Evolutionary conservation across 2,329 filamentous ascomycete genomes (phyloP).

Genomic region (Pestalotiopsis sp.): DNA sequence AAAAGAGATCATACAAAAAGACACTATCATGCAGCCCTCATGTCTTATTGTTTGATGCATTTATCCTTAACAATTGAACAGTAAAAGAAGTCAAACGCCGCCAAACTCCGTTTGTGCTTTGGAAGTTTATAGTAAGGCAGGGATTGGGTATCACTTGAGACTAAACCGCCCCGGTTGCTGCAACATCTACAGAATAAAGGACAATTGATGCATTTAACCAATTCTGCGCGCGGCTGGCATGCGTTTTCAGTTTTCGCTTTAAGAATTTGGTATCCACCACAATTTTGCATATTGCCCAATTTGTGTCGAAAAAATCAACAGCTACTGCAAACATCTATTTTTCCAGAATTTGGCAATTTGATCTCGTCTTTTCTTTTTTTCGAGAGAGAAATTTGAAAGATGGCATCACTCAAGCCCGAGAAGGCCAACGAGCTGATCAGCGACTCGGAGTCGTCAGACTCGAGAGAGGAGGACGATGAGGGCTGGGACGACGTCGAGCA

Average conservation of each 20-base stretch:
- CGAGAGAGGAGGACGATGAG: slow-evolving; percentile 47
- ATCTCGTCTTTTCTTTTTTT: background rate
- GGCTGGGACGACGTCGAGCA: slow-evolving; percentile 61
- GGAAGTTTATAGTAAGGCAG: background rate
- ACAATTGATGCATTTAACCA: slow-evolving; percentile 10
- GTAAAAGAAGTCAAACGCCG: no score
- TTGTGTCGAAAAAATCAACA: slow-evolving; percentile 2
- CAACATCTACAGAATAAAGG: background rate
- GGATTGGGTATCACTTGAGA: background rate
- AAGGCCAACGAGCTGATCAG: slow-evolving; percentile 24
- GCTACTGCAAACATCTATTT: background rate
- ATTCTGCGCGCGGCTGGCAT: background rate
- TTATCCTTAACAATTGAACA: no score
- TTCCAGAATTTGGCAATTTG: background rate
- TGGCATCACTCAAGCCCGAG: slow-evolving; percentile 8
- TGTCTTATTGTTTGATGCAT: no score
- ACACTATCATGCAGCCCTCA: no score
- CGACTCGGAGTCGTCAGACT: slow-evolving; percentile 40
- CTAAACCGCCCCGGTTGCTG: background rate
- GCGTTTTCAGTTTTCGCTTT: slow-evolving; percentile 13
- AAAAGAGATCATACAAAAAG: no score
- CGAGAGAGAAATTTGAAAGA: background rate
- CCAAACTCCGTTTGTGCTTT: background rate
- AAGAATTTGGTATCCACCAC: slow-evolving; percentile 5
- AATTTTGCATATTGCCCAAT: slow-evolving; percentile 14